Evolutionary conservation across 1,284 basidiomycete genomes (phyloP).

Genomic region (Blastosporella zonata): DNA sequence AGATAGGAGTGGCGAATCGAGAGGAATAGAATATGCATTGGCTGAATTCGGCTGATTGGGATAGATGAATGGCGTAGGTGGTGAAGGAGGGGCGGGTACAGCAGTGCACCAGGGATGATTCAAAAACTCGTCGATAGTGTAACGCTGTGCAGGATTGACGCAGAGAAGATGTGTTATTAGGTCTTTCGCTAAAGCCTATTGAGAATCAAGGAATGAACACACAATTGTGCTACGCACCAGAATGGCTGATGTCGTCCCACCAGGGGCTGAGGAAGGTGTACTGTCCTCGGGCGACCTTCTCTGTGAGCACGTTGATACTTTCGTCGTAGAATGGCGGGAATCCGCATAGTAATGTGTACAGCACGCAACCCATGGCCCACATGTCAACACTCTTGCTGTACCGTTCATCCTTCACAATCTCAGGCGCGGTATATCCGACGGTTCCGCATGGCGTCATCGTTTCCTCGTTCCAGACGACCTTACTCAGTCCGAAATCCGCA

Average conservation of each 20-base stretch:
- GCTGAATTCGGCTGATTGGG: slow-evolving; percentile 25
- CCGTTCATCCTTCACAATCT: slow-evolving; percentile 99
- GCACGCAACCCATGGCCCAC: slow-evolving; percentile 99
- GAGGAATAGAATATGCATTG: slow-evolving; percentile 42
- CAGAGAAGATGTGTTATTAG: slow-evolving; percentile 94
- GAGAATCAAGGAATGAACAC: background rate
- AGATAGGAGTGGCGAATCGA: slow-evolving; percentile 91
- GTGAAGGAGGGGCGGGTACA: slow-evolving; percentile 56
- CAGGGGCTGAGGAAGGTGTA: slow-evolving; percentile 99
- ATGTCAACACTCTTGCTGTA: slow-evolving; percentile 99
- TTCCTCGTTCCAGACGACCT: slow-evolving; percentile 98
- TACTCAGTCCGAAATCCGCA: slow-evolving; percentile 97
- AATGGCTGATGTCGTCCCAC: slow-evolving; percentile 95
- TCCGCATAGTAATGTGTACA: slow-evolving; percentile 98
- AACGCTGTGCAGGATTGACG: slow-evolving; percentile 93
- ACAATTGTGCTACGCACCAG: slow-evolving; percentile 49
- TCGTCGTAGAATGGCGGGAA: slow-evolving; percentile 99
- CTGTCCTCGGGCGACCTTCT: slow-evolving; percentile 96
- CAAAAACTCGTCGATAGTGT: slow-evolving; percentile 97
- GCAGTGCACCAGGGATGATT: slow-evolving; percentile 94
- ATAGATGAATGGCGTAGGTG: slow-evolving; percentile 57
- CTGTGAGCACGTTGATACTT: slow-evolving; percentile 96
- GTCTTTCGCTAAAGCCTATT: slow-evolving; percentile 73
- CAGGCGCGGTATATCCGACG: slow-evolving; percentile 98
- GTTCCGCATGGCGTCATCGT: slow-evolving; percentile 99